Base-by-base conservation (phyloP, 2,329 filamentous ascomycete genomes). In the Xylaria sp. region DNA sequence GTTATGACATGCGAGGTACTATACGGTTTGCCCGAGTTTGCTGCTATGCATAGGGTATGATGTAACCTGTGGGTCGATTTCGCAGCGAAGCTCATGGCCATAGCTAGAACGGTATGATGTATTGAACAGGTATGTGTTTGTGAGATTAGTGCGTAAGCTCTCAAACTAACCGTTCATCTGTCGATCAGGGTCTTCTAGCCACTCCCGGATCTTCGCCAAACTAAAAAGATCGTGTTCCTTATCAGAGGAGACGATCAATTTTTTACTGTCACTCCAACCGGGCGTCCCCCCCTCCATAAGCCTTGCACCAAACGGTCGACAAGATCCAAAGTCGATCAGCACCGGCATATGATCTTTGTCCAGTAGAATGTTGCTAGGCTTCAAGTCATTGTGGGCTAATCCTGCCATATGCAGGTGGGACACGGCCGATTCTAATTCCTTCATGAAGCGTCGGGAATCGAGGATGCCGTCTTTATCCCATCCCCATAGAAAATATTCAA, bases 301-400 rank as follows among this genome's bases (percentile, higher is more conserved):
- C 61, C 55, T 65, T 25, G 2, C 56, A 41, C 71, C 71, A 59
- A 69, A 69, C 52, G 71, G 71, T 34, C 64, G 69, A 44, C 71
- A 72, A 41, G 66, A 71, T 52, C 63, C 66, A 56, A 69, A 71
- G 57, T 73, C 71, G 60, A 73, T 68, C 41, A 73, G 44, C 23
- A 73, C 55, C 41, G 71, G 71, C 69, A 69, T 60, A 37, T 68
- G 58, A 56, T 71, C 66, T 52, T 63, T 52, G 55, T 68, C 66
- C 50, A 73, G 56, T 25, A 71, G 41, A 46, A 71, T 68, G 62
- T 71, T 71, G 46, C 63, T 68, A 20, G 71, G 71, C 46, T 71
- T 73, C 52, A 73, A 51, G 57, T 73, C 66, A 25, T 71, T 71
- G 39, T 71, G 71, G 55, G 71, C 71, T n/a, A 73, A 55, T 39